These are phyloP conservation scores for Podaxis carcinomalis DNA, from an alignment of 768 basidiomycete genomes.

Conservation along the genomic window DNA sequence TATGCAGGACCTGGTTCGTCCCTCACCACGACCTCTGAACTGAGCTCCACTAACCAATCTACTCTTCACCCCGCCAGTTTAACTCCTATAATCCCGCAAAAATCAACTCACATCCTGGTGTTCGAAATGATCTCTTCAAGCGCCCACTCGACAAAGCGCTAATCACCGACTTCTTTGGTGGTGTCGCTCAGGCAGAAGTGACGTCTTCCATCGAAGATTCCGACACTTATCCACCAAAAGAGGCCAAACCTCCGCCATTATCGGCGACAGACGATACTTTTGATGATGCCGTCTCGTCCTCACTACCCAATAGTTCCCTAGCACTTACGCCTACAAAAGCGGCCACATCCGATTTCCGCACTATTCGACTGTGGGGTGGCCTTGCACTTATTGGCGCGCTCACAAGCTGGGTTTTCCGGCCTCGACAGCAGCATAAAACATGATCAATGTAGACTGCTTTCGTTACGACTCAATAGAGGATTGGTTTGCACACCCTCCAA, in stretches of 20 bases:
- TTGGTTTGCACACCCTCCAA: neutral
- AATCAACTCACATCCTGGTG: constrained; percentile 85
- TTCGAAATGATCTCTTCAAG: constrained; percentile 78
- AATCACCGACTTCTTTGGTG: constrained; percentile 87
- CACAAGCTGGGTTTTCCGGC: neutral
- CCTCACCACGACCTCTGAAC: neutral
- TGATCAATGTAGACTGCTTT: neutral
- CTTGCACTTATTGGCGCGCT: neutral
- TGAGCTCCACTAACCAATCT: neutral
- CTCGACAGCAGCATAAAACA: neutral
- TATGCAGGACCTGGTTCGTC: constrained; percentile 76
- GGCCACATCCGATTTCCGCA: neutral
- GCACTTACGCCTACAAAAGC: neutral
- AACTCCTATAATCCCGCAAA: constrained; percentile 66
- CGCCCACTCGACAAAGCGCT: constrained; percentile 57
- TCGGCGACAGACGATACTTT: neutral
- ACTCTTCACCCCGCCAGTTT: constrained; percentile 49
- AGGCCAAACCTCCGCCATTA: neutral
- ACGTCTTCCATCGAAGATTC: neutral
- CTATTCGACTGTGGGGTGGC: neutral
- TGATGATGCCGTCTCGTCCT: neutral
- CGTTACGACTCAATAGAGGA: neutral
- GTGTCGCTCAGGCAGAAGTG: constrained; percentile 81
- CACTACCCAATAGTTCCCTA: neutral
- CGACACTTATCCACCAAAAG: neutral